phyloP scores from a whole-genome alignment of 257 asterid genomes.

The Rubia yunnanensis region DNA sequence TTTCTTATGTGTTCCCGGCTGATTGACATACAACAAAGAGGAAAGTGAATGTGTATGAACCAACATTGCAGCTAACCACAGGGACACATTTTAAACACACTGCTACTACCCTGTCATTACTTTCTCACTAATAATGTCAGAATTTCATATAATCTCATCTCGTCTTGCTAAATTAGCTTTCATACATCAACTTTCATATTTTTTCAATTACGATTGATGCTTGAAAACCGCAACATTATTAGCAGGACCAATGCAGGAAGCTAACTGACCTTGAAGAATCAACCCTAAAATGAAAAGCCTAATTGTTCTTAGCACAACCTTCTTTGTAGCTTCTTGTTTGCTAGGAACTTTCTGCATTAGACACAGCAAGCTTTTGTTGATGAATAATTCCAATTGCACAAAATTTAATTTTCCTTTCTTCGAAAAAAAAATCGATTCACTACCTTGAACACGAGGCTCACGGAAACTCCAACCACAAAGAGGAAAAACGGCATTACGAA shows the following conservation, averaged over 20 bases:
- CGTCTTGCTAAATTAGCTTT: too few species aligned
- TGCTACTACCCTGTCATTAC: too few species aligned
- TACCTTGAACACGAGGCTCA: constrained; percentile 74
- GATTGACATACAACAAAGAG: too few species aligned
- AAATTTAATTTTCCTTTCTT: neutral
- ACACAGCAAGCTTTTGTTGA: neutral
- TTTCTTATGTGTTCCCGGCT: too few species aligned
- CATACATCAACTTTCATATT: too few species aligned
- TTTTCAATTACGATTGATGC: too few species aligned
- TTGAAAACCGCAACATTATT: neutral
- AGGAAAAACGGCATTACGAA: constrained; percentile 96
- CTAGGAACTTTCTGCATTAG: constrained; percentile 52
- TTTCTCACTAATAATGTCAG: too few species aligned
- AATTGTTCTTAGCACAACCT: constrained; percentile 51
- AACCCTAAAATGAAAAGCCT: constrained; percentile 71
- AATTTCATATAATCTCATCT: too few species aligned
- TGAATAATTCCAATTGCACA: neutral
- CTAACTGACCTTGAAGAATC: constrained; percentile 69
- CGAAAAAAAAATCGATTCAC: too few species aligned
- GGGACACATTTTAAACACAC: too few species aligned
- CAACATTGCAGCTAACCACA: too few species aligned
- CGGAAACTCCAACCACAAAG: constrained; percentile 75
- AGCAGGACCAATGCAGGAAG: neutral
- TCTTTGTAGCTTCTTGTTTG: constrained; percentile 58
- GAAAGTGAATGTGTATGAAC: too few species aligned